Conservation (phyloP, 768 basidiomycete species). For the Tubosaeta sp. region DNA sequence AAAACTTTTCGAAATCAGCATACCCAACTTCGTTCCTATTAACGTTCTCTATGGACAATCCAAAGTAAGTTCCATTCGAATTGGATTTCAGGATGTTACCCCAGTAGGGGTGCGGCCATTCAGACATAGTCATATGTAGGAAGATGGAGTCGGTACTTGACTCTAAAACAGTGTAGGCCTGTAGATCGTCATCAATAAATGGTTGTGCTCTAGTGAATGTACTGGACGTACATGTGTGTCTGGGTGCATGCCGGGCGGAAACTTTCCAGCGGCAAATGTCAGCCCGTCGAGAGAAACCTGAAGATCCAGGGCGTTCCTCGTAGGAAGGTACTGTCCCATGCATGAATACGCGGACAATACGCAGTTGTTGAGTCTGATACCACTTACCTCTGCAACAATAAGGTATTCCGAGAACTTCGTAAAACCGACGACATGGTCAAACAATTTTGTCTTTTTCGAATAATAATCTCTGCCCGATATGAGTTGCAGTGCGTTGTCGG, state of each 20-base stretch:
- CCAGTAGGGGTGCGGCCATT: constrained; percentile 69
- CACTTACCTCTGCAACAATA: constrained; percentile 85
- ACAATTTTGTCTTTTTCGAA: constrained; percentile 65
- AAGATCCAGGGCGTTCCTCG: constrained; percentile 62
- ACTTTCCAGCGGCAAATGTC: constrained; percentile 78
- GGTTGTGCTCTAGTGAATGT: background rate
- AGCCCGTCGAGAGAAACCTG: constrained; percentile 92
- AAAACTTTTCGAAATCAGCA: constrained; percentile 98
- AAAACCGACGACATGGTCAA: constrained; percentile 88
- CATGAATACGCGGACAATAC: no score
- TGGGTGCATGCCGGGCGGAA: constrained; percentile 88
- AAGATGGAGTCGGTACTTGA: constrained; percentile 92
- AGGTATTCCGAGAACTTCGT: constrained; percentile 96
- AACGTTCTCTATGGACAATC: constrained; percentile 78
- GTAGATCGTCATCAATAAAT: background rate
- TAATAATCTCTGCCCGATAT: constrained; percentile 76
- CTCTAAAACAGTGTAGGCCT: constrained; percentile 94
- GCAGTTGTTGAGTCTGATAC: no score
- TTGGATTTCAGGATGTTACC: constrained; percentile 95
- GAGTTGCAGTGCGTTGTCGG: constrained; percentile 68
- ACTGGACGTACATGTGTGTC: constrained; percentile 73
- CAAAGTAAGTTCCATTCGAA: constrained; percentile 97
- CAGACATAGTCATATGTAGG: constrained; percentile 92
- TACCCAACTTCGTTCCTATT: constrained; percentile 87
- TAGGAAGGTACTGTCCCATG: constrained; percentile 45